These are phyloP conservation scores for Trametes cingulata DNA, from an alignment of 768 basidiomycete genomes.

Conservation along the genomic window DNA sequence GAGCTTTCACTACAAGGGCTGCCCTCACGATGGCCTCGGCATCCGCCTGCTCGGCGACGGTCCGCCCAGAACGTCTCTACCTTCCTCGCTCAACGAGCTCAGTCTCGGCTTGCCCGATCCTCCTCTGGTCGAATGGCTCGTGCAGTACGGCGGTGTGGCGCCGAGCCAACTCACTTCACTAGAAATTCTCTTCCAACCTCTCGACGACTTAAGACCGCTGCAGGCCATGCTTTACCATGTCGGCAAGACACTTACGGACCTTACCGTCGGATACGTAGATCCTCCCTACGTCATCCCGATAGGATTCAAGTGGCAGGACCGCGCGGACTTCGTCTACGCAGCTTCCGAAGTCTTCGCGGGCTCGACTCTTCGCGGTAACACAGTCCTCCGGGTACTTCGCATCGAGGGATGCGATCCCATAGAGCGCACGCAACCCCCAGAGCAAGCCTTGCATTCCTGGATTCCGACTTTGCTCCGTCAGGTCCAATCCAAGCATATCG, in stretches of 20 bases:
- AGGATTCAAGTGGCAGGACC: neutral
- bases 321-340: neutral
- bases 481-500: neutral
- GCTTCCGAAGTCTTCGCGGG: neutral
- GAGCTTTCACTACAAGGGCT: neutral
- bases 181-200: neutral
- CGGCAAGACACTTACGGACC: neutral
- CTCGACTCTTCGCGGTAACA: neutral
- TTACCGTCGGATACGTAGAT: conserved; percentile 3
- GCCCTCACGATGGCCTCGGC: neutral
- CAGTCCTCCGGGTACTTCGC: neutral
- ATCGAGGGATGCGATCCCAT: conserved; percentile 3
- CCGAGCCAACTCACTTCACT: neutral
- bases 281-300: neutral
- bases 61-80: neutral
- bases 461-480: neutral
- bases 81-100: neutral
- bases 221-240: neutral
- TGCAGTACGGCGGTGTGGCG: neutral
- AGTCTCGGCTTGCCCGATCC: neutral
- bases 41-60: neutral
- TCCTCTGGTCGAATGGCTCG: neutral
- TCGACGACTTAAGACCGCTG: neutral
- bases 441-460: neutral
- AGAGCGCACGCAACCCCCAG: neutral